These are phyloP conservation scores for Aspergillus ruber DNA, from an alignment of 2,329 filamentous ascomycete genomes.

Conservation along the genomic window DNA sequence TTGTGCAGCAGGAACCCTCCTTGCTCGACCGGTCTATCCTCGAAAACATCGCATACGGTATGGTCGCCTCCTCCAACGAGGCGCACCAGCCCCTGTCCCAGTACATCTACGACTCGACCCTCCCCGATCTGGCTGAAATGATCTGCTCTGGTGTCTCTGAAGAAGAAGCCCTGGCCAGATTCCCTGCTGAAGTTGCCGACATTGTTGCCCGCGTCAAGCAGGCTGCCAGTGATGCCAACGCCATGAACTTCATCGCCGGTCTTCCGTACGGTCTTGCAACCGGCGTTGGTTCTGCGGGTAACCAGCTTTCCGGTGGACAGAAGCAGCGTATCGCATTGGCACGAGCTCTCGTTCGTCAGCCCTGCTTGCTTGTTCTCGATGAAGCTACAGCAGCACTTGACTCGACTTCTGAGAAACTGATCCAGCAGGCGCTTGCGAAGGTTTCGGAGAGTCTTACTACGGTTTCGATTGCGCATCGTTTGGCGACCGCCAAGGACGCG, in stretches of 20 bases:
- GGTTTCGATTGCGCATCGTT: constrained; percentile 32
- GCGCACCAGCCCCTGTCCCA: constrained; percentile 19
- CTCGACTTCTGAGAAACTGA: constrained; percentile 29
- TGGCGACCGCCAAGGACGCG: constrained; percentile 31
- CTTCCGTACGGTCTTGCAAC: constrained; percentile 20
- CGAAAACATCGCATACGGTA: constrained; percentile 49
- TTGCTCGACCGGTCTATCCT: constrained; percentile 47
- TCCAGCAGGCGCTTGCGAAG: constrained; percentile 26
- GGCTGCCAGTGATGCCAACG: constrained; percentile 23
- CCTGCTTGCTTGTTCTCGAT: constrained; percentile 59
- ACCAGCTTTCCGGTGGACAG: constrained; percentile 58
- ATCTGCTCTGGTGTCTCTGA: constrained; percentile 19
- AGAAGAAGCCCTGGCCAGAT: constrained; percentile 15
- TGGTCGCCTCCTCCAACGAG: constrained; percentile 32
- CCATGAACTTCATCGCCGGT: constrained; percentile 20
- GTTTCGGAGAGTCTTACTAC: constrained; percentile 25
- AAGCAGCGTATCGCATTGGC: constrained; percentile 88
- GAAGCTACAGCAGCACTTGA: constrained; percentile 34
- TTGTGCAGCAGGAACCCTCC: constrained; percentile 48
- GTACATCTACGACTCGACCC: constrained; percentile 18
- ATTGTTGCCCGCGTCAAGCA: constrained; percentile 22
- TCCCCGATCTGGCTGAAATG: constrained; percentile 19
- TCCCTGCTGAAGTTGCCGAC: constrained; percentile 19
- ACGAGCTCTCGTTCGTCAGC: constrained; percentile 74
- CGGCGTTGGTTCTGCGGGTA: constrained; percentile 30